phyloP scores from a whole-genome alignment of 345 rosid species.

The Arabis hirsuta region DNA sequence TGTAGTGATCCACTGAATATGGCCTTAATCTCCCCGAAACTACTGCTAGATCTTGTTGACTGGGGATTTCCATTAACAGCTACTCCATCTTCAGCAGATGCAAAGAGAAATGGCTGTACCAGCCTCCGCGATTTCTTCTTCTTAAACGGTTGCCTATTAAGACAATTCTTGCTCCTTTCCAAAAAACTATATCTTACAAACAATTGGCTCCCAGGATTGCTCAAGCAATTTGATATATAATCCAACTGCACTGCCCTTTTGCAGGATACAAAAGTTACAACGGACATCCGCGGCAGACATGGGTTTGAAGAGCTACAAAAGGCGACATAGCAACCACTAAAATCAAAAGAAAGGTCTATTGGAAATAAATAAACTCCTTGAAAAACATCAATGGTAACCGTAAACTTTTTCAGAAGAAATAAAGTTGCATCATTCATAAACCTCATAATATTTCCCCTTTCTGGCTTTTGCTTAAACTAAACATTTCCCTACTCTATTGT shows the following conservation, averaged over 20 bases:
- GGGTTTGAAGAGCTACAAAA: conserved; percentile 61
- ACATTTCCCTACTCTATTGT: neutral
- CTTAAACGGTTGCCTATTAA: conserved; percentile 26
- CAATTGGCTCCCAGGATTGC: conserved; percentile 54
- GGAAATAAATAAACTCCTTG: neutral
- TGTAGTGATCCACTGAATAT: conserved; percentile 63
- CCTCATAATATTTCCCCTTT: neutral
- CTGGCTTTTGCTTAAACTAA: neutral
- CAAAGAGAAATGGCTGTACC: conserved; percentile 43
- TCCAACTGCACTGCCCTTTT: conserved; percentile 49
- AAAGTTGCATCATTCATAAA: neutral
- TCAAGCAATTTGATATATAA: conserved; percentile 54
- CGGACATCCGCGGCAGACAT: conserved; percentile 48
- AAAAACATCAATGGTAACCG: neutral
- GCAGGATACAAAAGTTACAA: conserved; percentile 46
- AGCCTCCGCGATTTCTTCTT: conserved; percentile 50
- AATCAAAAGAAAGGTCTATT: neutral
- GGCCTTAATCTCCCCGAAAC: conserved; percentile 58
- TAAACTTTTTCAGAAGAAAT: neutral
- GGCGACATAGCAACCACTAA: conserved; percentile 28
- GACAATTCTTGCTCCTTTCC: conserved; percentile 39
- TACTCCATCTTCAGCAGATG: conserved; percentile 78
- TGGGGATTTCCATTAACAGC: conserved; percentile 67
- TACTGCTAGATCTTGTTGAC: conserved; percentile 49
- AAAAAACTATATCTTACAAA: conserved; percentile 46